Percentiles rank a stretch among this genome's conserved stretches.
Conservation (phyloP, 306 rosid genomes). For the Abrus precatorius region DNA sequence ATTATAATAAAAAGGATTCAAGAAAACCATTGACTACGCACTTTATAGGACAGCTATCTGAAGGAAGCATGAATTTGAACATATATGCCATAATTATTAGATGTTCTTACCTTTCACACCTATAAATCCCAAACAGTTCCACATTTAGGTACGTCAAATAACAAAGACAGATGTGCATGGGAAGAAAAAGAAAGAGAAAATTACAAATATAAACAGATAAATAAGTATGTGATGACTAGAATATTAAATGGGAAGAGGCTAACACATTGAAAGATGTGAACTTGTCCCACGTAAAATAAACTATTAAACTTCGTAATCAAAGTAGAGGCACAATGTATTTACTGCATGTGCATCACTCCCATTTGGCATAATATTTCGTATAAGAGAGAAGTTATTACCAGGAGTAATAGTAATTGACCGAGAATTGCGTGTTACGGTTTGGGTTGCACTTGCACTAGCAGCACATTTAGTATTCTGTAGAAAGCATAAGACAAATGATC, state of each 20-base stretch:
- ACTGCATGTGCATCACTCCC: not conserved
- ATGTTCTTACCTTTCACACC: not conserved
- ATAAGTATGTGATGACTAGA: constrained; percentile 15
- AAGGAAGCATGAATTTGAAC: not conserved
- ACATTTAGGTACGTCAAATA: constrained; percentile 1
- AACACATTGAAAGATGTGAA: not conserved
- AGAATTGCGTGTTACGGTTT: constrained; percentile 63
- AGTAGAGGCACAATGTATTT: not conserved
- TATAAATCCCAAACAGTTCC: not conserved
- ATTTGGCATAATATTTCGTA: not conserved
- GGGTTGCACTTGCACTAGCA: constrained; percentile 66
- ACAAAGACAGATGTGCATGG: not conserved
- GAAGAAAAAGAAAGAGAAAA: not conserved
- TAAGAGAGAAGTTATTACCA: constrained; percentile 59
- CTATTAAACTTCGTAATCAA: not conserved
- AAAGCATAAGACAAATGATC: constrained; percentile 40
- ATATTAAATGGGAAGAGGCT: constrained; percentile 17
- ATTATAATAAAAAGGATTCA: not conserved
- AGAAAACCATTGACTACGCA: constrained; percentile 13
- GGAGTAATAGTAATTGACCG: constrained; percentile 67
- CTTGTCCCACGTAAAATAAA: constrained; percentile 1
- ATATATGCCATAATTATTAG: not conserved
- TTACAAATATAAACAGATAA: constrained; percentile 7
- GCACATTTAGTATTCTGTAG: constrained; percentile 74
- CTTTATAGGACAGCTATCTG: not conserved